phyloP scores from a whole-genome alignment of 306 rosid species.

The Neltuma alba region DNA sequence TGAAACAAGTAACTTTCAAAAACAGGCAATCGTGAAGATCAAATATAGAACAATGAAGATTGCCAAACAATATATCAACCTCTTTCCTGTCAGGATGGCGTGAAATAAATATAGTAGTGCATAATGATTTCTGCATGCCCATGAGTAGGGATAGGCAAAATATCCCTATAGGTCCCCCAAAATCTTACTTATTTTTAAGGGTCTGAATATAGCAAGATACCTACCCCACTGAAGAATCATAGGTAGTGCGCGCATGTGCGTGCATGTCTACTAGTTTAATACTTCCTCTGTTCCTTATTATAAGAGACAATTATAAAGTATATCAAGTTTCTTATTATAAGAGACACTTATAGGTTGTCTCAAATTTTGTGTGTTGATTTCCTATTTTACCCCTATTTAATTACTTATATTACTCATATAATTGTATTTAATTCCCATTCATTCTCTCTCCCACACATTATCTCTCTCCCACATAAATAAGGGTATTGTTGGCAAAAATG shows the following conservation, averaged over 20 bases:
- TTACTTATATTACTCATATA: too few relatives aligned
- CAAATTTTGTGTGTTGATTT: too few relatives aligned
- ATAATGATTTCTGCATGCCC: background rate
- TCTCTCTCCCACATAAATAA: too few relatives aligned
- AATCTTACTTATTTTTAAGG: background rate
- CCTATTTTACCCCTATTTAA: too few relatives aligned
- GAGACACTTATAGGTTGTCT: too few relatives aligned
- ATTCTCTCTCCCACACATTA: too few relatives aligned
- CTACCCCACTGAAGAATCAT: background rate
- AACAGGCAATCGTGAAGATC: constrained; percentile 19
- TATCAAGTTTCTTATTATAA: too few relatives aligned
- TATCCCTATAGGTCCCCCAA: background rate
- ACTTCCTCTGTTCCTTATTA: too few relatives aligned
- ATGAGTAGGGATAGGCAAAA: background rate
- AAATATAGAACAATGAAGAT: constrained; percentile 20
- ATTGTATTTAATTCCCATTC: too few relatives aligned
- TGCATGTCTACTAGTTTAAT: background rate
- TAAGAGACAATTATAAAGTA: too few relatives aligned
- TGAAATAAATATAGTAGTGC: background rate
- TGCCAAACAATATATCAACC: constrained; percentile 15
- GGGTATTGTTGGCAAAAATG: too few relatives aligned
- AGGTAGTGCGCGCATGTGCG: too few relatives aligned
- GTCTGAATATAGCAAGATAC: background rate
- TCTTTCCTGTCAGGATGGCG: background rate
- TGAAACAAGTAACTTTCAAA: constrained; percentile 19